Conservation (phyloP, 768 basidiomycete genomes). For the Xerocomellus intermedius region DNA sequence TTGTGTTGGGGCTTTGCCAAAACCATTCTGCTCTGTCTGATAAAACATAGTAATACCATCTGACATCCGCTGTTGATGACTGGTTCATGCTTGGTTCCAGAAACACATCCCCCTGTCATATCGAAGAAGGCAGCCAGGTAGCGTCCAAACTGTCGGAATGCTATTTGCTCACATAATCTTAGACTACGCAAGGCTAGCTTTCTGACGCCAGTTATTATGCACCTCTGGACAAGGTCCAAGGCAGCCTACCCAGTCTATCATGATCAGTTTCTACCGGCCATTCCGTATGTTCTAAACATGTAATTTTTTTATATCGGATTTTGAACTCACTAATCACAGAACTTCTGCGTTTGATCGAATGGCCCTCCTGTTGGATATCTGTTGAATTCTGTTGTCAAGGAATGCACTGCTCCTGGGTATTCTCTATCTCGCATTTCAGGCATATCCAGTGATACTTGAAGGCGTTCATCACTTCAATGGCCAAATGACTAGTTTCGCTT, state of each 20-base stretch:
- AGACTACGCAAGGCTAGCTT: conserved; percentile 52
- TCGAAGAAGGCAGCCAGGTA: conserved; percentile 61
- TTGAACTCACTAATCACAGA: conserved; percentile 36
- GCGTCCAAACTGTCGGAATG: background rate
- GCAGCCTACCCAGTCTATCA: conserved; percentile 47
- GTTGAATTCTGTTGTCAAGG: conserved; percentile 23
- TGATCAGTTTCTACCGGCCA: conserved; percentile 63
- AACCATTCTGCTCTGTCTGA: conserved; percentile 48
- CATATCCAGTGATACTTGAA: conserved; percentile 52
- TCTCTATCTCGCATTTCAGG: conserved; percentile 55
- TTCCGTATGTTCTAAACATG: conserved; percentile 52
- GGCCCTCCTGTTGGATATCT: conserved; percentile 60
- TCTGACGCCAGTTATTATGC: conserved; percentile 55
- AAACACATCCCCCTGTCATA: conserved; percentile 67
- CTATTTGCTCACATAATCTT: background rate
- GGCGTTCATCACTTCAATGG: conserved; percentile 49
- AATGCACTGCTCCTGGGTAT: conserved; percentile 42
- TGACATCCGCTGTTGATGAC: background rate
- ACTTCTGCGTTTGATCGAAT: conserved; percentile 66
- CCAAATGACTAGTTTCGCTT: conserved; percentile 49
- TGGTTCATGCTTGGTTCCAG: conserved; percentile 49
- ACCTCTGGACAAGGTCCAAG: conserved; percentile 52
- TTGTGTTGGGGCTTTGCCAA: conserved; percentile 68
- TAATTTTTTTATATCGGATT: too few relatives aligned
- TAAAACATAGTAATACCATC: conserved; percentile 27